Evolutionary conservation across 495 filamentous ascomycete species (phyloP).

Genomic region (Cudoniella acicularis): DNA sequence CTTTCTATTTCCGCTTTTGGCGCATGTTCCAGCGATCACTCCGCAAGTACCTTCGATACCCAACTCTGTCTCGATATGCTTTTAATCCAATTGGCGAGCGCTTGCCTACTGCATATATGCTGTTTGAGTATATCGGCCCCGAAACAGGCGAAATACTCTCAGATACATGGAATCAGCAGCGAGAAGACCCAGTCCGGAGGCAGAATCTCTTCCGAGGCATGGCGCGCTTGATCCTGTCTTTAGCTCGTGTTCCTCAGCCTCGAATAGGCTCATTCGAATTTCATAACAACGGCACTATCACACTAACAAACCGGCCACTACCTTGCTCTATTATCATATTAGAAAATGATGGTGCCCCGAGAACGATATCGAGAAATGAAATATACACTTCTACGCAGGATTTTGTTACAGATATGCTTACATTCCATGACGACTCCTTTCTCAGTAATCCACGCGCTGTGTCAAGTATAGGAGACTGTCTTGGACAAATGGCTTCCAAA

Average conservation of each 20-base stretch:
- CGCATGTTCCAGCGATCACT: background rate
- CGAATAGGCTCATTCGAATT: conserved; percentile 32
- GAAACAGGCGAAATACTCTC: conserved; percentile 35
- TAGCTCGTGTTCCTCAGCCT: too few species aligned
- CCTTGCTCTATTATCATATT: conserved; percentile 26
- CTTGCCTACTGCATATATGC: conserved; percentile 26
- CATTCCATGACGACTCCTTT: conserved; percentile 32
- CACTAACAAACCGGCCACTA: conserved; percentile 29
- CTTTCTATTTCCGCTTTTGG: background rate
- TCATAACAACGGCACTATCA: conserved; percentile 22
- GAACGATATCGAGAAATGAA: conserved; percentile 28
- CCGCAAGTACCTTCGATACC: conserved; percentile 20
- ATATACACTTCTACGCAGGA: conserved; percentile 33
- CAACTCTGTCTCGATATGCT: conserved; percentile 25
- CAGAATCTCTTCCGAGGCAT: conserved; percentile 30
- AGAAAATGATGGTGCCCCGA: conserved; percentile 36
- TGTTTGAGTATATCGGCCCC: conserved; percentile 33
- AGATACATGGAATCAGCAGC: conserved; percentile 27
- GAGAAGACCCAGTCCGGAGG: conserved; percentile 17
- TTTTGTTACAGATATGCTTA: conserved; percentile 32
- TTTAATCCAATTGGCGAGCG: conserved; percentile 16
- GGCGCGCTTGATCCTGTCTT: conserved; percentile 25
- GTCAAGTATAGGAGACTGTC: conserved; percentile 26
- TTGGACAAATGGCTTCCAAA: conserved; percentile 28
- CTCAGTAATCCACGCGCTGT: conserved; percentile 34